Evolutionary conservation across 2,329 filamentous ascomycete genomes (phyloP).

Genomic region (Cladosporium oxysporum): DNA sequence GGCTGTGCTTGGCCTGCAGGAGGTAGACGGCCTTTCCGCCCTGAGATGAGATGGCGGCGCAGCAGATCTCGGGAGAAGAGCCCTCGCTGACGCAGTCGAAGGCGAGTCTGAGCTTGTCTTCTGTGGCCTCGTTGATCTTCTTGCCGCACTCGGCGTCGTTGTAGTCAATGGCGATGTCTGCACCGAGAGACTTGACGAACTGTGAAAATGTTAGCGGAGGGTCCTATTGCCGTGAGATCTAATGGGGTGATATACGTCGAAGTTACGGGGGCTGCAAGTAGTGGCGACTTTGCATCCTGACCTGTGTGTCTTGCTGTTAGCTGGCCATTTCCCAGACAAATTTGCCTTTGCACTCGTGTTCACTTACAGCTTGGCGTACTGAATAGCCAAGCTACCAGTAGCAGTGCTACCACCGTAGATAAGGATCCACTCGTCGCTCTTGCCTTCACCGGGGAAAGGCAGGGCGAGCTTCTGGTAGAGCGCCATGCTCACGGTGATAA

Average conservation of each 20-base stretch:
- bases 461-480: slow-evolving; percentile 34
- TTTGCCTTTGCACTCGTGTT: not conserved
- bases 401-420: slow-evolving; percentile 53
- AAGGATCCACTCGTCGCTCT: slow-evolving; percentile 41
- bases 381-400: slow-evolving; percentile 50
- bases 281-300: slow-evolving; percentile 47
- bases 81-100: slow-evolving; percentile 54
- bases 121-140: slow-evolving; percentile 50
- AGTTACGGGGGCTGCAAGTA: slow-evolving; percentile 52
- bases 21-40: slow-evolving; percentile 41
- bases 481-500: slow-evolving; percentile 46
- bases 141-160: slow-evolving; percentile 45
- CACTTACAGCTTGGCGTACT: slow-evolving; percentile 46
- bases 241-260: slow-evolving; percentile 26
- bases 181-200: slow-evolving; percentile 50
- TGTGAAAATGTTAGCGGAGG: slow-evolving; percentile 25
- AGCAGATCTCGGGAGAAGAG: slow-evolving; percentile 42
- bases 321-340: slow-evolving; percentile 30
- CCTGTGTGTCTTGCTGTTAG: slow-evolving; percentile 43
- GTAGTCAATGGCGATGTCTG: slow-evolving; percentile 54
- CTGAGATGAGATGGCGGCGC: slow-evolving; percentile 41
- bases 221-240: too few relatives aligned
- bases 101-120: slow-evolving; percentile 47
- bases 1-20: slow-evolving; percentile 42
- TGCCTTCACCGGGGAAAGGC: slow-evolving; percentile 45